Evolutionary conservation across 2,329 filamentous ascomycete genomes (phyloP).

Genomic region (Alternaria viburni): DNA sequence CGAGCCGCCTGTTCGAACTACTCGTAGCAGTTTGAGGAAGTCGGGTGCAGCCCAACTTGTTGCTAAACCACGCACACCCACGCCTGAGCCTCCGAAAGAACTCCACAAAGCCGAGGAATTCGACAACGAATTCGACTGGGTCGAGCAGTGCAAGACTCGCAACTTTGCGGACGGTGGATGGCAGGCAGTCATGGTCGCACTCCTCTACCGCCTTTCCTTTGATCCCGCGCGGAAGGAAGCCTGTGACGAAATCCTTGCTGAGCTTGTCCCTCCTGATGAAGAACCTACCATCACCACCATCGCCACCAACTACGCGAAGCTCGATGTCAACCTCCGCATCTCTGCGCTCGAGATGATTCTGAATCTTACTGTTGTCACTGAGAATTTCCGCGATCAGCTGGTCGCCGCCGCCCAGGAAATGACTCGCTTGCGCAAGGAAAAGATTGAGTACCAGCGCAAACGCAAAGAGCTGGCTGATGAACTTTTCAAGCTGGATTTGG

Average conservation of each 20-base stretch:
- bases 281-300: slow-evolving; percentile 80
- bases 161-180: slow-evolving; percentile 89
- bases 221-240: slow-evolving; percentile 70
- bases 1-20: slow-evolving; percentile 79
- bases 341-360: slow-evolving; percentile 83
- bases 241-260: slow-evolving; percentile 79
- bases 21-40: slow-evolving; percentile 84
- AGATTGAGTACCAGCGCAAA: slow-evolving; percentile 87
- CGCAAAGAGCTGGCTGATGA: slow-evolving; percentile 73
- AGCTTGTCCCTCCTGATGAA: slow-evolving; percentile 79
- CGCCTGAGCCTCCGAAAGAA: slow-evolving; percentile 44
- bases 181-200: slow-evolving; percentile 86
- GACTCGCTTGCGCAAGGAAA: slow-evolving; percentile 93
- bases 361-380: slow-evolving; percentile 84
- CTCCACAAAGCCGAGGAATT: slow-evolving; percentile 76
- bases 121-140: slow-evolving; percentile 78
- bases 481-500: slow-evolving; percentile 71
- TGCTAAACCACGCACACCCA: slow-evolving; percentile 46
- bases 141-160: slow-evolving; percentile 80
- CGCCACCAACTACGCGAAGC: slow-evolving; percentile 70
- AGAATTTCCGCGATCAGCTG: slow-evolving; percentile 84
- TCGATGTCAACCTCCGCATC: slow-evolving; percentile 84
- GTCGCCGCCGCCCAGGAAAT: slow-evolving; percentile 92
- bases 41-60: slow-evolving; percentile 69
- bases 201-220: slow-evolving; percentile 84